Base-by-base conservation (phyloP, 177 flowering plant genomes). In the Tripterygium wilfordii region DNA sequence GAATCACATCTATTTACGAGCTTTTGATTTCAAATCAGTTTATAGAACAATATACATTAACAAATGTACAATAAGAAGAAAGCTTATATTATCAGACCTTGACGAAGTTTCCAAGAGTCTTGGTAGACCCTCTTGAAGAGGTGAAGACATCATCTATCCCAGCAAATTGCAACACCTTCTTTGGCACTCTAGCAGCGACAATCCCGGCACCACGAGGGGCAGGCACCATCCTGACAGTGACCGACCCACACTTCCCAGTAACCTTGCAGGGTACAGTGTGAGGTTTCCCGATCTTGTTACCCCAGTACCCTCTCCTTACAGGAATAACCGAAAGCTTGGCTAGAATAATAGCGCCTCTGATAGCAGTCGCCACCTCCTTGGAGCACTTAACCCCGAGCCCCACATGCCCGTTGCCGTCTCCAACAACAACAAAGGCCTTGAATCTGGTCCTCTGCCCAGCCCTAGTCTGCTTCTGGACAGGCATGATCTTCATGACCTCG, bases 401-500 rank as follows among this genome's bases (percentile, higher is more conserved):
- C 3, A 79, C 85, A 53, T 79, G 85, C 3, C 85, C 85, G 39
- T 77, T 65, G 0, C 60, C 49, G 25, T 79, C 85, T 0, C 85
- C 85, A 29, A 76, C 79, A 30, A 80, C 83, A 0, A 80, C 83
- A 27, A 78, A 80, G 20, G 87, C 87, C 78, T 78, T 80, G 72
- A 80, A 78, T 22, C 87, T 40, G 44, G 87, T 80, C 18, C 87
- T 30, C 59, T 80, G 87, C 7, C 87, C 81, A 29, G 83, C 87
- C 1, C 87, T 69, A 14, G 87, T 80, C 56, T 80, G 87, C 49
- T 80, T 80, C 76, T 78, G 84, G 18, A 80, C 87, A 20, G 87
- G 87, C 72, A 76, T 78, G 63, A 80, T 80, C 54, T 80, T 80
- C 87, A 78, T 80, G 21, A 79, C 85, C 67, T 79, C 82, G 40